phyloP scores from a whole-genome alignment of 129 eudicot species.

The Saposhnikovia divaricata region DNA sequence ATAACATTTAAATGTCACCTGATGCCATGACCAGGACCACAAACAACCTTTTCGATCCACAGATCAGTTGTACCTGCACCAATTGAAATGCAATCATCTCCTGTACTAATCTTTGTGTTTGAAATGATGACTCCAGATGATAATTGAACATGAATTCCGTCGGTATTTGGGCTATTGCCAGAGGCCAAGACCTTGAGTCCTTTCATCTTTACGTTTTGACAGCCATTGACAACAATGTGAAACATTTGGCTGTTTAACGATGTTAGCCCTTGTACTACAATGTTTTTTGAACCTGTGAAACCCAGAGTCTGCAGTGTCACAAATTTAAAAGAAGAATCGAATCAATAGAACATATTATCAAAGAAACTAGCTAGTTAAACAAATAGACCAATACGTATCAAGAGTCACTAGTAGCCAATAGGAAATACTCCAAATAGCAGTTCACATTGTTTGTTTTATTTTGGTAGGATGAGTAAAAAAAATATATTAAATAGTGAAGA shows the following conservation, averaged over 20 bases:
- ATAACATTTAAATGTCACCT: constrained; percentile 28
- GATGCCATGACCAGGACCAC: constrained; percentile 86
- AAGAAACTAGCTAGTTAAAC: neutral
- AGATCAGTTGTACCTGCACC: constrained; percentile 58
- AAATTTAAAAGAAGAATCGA: neutral
- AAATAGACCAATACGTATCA: neutral
- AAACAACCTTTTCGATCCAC: constrained; percentile 46
- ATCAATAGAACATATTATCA: neutral
- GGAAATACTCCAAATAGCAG: no score
- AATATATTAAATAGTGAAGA: no score
- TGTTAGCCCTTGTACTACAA: constrained; percentile 32
- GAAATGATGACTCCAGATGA: constrained; percentile 46
- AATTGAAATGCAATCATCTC: constrained; percentile 74
- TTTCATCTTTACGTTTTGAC: constrained; percentile 33
- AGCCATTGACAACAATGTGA: constrained; percentile 56
- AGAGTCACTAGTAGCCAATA: no score
- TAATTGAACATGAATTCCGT: constrained; percentile 58
- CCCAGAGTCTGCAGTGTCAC: constrained; percentile 43
- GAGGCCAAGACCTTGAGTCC: constrained; percentile 47
- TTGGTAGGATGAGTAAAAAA: no score
- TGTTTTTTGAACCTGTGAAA: constrained; percentile 42
- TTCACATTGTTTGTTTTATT: no score
- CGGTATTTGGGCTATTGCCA: constrained; percentile 65
- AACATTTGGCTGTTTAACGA: constrained; percentile 69
- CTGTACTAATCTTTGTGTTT: constrained; percentile 52